These are phyloP conservation scores for Diaporthe helianthi DNA, from an alignment of 2,329 filamentous ascomycete species.

Conservation along the genomic window DNA sequence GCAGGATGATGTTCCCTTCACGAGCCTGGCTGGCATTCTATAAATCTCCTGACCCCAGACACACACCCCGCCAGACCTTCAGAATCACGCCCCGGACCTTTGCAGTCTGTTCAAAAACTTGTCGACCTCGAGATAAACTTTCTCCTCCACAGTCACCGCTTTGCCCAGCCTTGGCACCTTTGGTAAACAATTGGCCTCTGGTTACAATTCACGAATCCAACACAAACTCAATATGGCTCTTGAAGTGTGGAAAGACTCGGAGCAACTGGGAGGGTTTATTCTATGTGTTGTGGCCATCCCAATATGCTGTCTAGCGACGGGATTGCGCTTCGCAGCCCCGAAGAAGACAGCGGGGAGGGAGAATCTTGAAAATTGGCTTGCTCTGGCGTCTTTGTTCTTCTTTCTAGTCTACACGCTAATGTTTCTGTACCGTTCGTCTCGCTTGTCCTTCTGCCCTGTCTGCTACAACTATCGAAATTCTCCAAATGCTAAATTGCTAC, in stretches of 20 bases:
- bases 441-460: neutral
- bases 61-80: too few species aligned
- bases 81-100: too few species aligned
- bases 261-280: neutral
- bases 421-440: neutral
- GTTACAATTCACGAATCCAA: rapidly evolving
- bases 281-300: neutral
- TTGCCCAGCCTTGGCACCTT: too few species aligned
- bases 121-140: too few species aligned
- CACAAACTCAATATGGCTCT: neutral
- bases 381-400: neutral
- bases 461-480: neutral
- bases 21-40: too few species aligned
- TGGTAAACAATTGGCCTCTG: neutral
- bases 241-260: neutral
- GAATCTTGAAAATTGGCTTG: neutral
- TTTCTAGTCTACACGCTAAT: neutral
- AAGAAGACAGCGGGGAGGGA: neutral
- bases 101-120: too few species aligned
- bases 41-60: too few species aligned
- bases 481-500: neutral
- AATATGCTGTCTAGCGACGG: neutral
- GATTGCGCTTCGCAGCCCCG: neutral
- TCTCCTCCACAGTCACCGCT: too few species aligned
- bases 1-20: too few species aligned